Evolutionary conservation across 495 filamentous ascomycete species (phyloP), one percentile per base, ranked within the genome.

Genomic region (Talaromyces proteolyticus): DNA sequence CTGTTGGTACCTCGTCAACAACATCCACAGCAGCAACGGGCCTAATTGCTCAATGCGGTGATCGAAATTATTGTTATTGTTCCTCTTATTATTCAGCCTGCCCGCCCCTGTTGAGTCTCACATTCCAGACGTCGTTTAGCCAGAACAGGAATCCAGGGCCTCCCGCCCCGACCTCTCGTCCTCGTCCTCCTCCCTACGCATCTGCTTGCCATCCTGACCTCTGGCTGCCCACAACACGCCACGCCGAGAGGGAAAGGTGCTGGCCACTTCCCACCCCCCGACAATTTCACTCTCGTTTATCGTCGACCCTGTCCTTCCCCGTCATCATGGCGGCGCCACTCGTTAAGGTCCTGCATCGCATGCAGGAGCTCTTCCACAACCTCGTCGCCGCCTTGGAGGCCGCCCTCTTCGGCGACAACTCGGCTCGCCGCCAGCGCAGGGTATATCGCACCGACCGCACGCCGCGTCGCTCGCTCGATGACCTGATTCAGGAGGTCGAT

Each of bases 321-420:
- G 23, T 51, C 46, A 59, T 55, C 60, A 74, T 74, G 71, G 53
- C 69, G 22, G 62, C 64, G 24, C 62, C 69, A 42, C 59, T 75
- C 45, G 59, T 62, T 52, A 75, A 70, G 59, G 64, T 73, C 56
- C 63, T 74, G 59, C 70, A 72, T 49, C 62, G 64, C 59, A 65
- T 76, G 67, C 70, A 77, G 62, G 70, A 78, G 55, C 62, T 81
- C 44, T 81, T 80, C 62, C 68, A 75, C 40, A 72, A 76, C 55
- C 61, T 80, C 34, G 63, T 77, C 17, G 58, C 72, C 20, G 75
- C 74, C 17, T 57, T 77, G 34, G 75, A 77, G 47, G 67, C 69
- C 53, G 74, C 75, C 16, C 53, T 79, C 23, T 69, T 79, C 53
- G 72, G 66, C 26, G 66, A 63, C 34, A 51, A 65, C 20, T 62